A percentile compares a stretch with the other conserved stretches of the same genome.
Conservation (phyloP, 2,329 filamentous ascomycete genomes). For the Tolypocladium capitatum region DNA sequence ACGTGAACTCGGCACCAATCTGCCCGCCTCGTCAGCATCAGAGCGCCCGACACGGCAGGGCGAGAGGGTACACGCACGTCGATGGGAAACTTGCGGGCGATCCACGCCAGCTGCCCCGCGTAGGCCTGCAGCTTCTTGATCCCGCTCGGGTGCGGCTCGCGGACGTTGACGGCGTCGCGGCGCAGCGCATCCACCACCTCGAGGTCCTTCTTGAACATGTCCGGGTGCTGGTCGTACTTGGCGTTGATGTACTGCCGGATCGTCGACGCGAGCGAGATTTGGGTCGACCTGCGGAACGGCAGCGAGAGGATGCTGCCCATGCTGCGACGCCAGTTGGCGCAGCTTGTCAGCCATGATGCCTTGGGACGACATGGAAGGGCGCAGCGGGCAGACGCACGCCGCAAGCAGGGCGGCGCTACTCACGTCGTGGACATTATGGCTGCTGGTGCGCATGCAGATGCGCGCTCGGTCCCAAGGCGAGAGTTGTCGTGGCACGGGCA, state of each 20-base stretch:
- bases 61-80: conserved; percentile 43
- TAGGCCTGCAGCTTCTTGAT: conserved; percentile 82
- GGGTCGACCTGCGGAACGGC: conserved; percentile 76
- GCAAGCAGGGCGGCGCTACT: not conserved
- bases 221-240: conserved; percentile 97
- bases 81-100: conserved; percentile 89
- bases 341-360: not conserved
- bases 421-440: not conserved
- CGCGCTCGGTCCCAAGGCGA: not conserved
- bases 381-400: no score
- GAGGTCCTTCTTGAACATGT: conserved; percentile 84
- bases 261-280: conserved; percentile 64
- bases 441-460: not conserved
- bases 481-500: not conserved
- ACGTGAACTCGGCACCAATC: conserved; percentile 91
- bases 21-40: conserved; percentile 19
- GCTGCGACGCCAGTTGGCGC: conserved; percentile 5
- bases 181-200: conserved; percentile 74
- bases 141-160: conserved; percentile 77
- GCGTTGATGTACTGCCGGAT: conserved; percentile 92
- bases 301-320: conserved; percentile 55
- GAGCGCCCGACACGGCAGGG: not conserved
- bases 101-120: conserved; percentile 84
- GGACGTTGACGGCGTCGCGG: conserved; percentile 73
- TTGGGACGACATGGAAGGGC: not conserved